phyloP scores from a whole-genome alignment of 805 yeast species.

The Candida methanosorbosa region DNA sequence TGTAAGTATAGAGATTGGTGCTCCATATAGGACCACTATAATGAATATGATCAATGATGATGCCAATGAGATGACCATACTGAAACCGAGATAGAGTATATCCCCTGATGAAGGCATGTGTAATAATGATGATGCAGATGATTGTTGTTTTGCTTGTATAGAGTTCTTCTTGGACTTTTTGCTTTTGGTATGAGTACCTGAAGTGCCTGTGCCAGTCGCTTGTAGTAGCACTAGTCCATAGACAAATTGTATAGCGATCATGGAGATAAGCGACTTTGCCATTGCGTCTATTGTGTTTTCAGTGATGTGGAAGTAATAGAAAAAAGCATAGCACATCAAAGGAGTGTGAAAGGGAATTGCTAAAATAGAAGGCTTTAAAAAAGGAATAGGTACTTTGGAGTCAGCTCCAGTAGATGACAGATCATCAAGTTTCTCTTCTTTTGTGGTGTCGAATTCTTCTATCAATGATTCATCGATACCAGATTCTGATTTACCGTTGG shows the following conservation, averaged over 20 bases:
- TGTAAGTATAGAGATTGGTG: slow-evolving; percentile 53
- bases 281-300: slow-evolving; percentile 18
- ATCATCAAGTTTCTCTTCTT: slow-evolving; percentile 31
- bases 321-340: slow-evolving; percentile 14
- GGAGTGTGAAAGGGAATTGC: slow-evolving; percentile 25
- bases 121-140: slow-evolving; percentile 6
- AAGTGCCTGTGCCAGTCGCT: too few species aligned
- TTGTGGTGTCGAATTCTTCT: slow-evolving; percentile 5
- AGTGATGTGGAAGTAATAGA: slow-evolving; percentile 25
- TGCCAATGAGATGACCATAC: slow-evolving; percentile 23
- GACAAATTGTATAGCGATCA: slow-evolving; percentile 25
- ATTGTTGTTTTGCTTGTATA: too few species aligned
- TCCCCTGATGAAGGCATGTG: slow-evolving; percentile 12
- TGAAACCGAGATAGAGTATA: slow-evolving; percentile 18
- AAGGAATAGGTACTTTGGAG: background rate
- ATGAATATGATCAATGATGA: slow-evolving; percentile 31
- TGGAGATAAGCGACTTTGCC: slow-evolving; percentile 18
- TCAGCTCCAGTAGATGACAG: background rate
- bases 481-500: background rate
- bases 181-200: slow-evolving; percentile 6
- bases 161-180: slow-evolving; percentile 5
- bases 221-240: too few species aligned
- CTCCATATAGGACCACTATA: slow-evolving; percentile 61
- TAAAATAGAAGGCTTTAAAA: slow-evolving; percentile 4
- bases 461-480: background rate